Conservation (phyloP, 495 filamentous ascomycete species). For the Wilcoxina mikolae region DNA sequence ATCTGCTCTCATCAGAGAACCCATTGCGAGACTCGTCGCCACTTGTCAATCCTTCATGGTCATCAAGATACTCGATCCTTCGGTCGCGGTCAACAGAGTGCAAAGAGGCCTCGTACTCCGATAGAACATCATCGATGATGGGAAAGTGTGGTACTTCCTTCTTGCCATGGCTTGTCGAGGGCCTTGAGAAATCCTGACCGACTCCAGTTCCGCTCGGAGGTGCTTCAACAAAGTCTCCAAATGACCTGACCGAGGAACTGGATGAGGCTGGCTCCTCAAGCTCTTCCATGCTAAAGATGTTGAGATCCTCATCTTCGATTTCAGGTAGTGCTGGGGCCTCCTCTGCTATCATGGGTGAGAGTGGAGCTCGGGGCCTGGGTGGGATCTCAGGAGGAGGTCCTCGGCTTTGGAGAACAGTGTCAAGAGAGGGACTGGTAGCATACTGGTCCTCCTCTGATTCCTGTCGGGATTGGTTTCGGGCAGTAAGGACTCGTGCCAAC, state of each 20-base stretch:
- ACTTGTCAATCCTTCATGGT: too few relatives aligned
- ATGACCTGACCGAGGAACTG: background rate
- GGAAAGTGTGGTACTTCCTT: conserved; percentile 1
- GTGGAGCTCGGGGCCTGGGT: background rate
- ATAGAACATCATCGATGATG: conserved; percentile 4
- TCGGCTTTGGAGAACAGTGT: background rate
- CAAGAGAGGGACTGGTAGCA: too few relatives aligned
- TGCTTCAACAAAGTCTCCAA: background rate
- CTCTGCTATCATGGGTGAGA: too few relatives aligned
- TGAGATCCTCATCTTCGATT: background rate
- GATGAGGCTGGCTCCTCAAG: background rate
- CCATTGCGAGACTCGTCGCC: background rate
- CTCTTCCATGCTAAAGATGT: conserved; percentile 2
- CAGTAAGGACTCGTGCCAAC: background rate
- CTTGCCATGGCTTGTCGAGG: background rate
- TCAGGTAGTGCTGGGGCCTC: background rate
- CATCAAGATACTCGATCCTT: background rate
- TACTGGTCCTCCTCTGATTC: background rate
- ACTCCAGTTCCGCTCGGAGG: background rate
- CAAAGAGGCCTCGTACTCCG: background rate
- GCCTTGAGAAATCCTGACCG: background rate
- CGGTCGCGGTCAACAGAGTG: background rate
- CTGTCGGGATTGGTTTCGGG: background rate
- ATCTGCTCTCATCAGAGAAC: background rate
- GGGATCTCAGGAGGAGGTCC: background rate